Base-by-base conservation (phyloP, 768 basidiomycete species). In the Strobilomyces echinocephalus region DNA sequence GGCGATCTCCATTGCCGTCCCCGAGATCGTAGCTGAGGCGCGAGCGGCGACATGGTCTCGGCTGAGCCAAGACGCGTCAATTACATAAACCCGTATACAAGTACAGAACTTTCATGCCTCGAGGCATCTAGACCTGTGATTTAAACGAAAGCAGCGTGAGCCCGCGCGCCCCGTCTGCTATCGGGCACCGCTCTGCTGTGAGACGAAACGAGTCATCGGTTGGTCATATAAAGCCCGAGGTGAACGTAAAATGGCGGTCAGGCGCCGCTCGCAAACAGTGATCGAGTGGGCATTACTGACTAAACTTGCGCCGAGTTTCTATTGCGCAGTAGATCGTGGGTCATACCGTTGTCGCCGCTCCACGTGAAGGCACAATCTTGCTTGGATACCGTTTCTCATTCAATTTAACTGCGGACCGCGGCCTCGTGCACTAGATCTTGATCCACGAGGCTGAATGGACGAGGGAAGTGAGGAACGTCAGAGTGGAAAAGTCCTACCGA, bases 361-460 rank as follows among this genome's bases (percentile, higher is more conserved):
- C 38, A 50, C 55, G 36, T 33, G 46, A 56, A 48, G 33, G 15
- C 33, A 31, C 9, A 15, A 43, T 41, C 31, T 50, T 28, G 46
- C 21, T 39, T 31, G 30, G 24, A 16, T 30, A 7, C n/a, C 10
- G 34, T 33, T 34, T 20, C 34, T 15, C 9, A 16, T 10, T 24
- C 18, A 26, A 31, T 49, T 53, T 40, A 49, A 28, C 64, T 50
- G 51, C 24, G 54, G 56, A 0, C 57, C 60, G 60, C 64, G 60
- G 64, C 62, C 60, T 64, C 60, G 54, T 51, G 4, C 5, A n/a
- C 26, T 34, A 15, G 14, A 50, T 30, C 26, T 46, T 41, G 49
- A 57, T 50, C n/a, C 53, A 49, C 21, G 54, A 42, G 52, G 53
- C 34, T 41, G 26, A 36, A 50, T 41, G 8, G 52, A 54, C 35